Conservation (phyloP, 2,329 filamentous ascomycete genomes). For the Sclerotinia sclerotiorum region DNA sequence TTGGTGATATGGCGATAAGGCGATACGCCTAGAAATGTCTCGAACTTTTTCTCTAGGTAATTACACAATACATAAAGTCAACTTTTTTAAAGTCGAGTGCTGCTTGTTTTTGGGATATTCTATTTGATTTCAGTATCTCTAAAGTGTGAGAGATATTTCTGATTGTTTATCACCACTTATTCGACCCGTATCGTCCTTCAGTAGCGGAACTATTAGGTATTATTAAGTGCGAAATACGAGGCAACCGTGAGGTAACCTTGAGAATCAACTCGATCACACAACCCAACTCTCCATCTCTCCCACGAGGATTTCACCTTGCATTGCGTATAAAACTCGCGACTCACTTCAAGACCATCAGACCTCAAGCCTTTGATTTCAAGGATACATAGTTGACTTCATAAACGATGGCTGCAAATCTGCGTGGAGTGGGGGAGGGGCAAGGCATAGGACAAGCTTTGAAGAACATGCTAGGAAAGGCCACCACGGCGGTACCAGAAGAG, state of each 20-base stretch:
- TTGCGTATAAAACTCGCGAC: conserved; percentile 1
- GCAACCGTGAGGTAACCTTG: background rate
- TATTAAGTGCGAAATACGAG: background rate
- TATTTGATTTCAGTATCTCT: background rate
- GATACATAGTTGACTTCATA: conserved; percentile 14
- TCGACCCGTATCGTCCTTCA: background rate
- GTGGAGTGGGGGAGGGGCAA: conserved; percentile 30
- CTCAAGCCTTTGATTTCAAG: background rate
- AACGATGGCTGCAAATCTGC: conserved; percentile 38
- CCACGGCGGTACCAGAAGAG: conserved; percentile 22
- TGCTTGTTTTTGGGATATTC: background rate
- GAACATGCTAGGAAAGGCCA: conserved; percentile 23
- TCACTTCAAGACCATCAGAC: background rate
- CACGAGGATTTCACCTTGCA: conserved; percentile 1
- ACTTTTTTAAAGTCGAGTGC: background rate
- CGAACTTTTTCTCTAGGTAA: background rate
- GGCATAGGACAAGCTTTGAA: conserved; percentile 36
- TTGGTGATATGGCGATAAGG: conserved; percentile 7
- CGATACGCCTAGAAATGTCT: conserved; percentile 4
- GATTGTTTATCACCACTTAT: background rate
- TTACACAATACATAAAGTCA: background rate
- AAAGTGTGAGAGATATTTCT: background rate
- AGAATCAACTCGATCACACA: conserved; percentile 1
- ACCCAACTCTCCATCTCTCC: conserved; percentile 9
- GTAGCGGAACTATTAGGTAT: background rate